These are phyloP conservation scores for Paxillus involutus DNA, from an alignment of 768 basidiomycete species.

Conservation along the genomic window DNA sequence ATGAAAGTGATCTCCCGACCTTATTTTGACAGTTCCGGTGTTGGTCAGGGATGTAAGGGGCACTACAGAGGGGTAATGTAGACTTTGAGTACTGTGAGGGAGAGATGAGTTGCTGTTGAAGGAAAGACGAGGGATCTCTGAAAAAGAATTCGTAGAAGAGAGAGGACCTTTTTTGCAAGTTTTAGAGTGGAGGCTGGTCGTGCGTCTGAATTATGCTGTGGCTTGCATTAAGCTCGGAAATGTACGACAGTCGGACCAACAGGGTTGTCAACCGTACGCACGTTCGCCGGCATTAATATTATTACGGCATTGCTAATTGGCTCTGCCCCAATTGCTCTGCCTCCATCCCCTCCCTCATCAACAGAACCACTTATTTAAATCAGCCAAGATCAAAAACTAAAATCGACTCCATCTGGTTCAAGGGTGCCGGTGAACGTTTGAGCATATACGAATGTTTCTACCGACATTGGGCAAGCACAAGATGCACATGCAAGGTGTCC, in stretches of 20 bases:
- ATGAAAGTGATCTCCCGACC: slow-evolving; percentile 9
- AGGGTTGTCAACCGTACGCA: slow-evolving; percentile 30
- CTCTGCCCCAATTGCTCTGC: not conserved
- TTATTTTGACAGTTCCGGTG: not conserved
- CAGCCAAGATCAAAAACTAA: slow-evolving; percentile 21
- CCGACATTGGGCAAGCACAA: not conserved
- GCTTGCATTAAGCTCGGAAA: slow-evolving; percentile 16
- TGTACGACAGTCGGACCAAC: slow-evolving; percentile 25
- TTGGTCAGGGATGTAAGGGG: slow-evolving; percentile 13
- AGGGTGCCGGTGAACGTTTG: not conserved
- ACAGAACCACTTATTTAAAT: slow-evolving; percentile 24
- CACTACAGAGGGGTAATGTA: slow-evolving; percentile 9
- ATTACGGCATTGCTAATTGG: slow-evolving; percentile 18
- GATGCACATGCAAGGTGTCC: slow-evolving; percentile 13
- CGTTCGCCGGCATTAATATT: slow-evolving; percentile 34
- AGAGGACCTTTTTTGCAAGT: slow-evolving; percentile 13
- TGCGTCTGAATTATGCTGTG: slow-evolving; percentile 38
- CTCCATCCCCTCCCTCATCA: not conserved
- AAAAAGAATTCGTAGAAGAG: slow-evolving; percentile 10
- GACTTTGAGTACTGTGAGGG: not conserved
- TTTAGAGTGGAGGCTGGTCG: slow-evolving; percentile 31
- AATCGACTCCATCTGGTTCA: slow-evolving; percentile 11
- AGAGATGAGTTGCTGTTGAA: slow-evolving; percentile 3
- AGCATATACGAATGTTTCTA: not conserved
- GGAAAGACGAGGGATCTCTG: slow-evolving; percentile 7